Conservation (phyloP, 2,329 filamentous ascomycete species). For the Amphichorda felina region DNA sequence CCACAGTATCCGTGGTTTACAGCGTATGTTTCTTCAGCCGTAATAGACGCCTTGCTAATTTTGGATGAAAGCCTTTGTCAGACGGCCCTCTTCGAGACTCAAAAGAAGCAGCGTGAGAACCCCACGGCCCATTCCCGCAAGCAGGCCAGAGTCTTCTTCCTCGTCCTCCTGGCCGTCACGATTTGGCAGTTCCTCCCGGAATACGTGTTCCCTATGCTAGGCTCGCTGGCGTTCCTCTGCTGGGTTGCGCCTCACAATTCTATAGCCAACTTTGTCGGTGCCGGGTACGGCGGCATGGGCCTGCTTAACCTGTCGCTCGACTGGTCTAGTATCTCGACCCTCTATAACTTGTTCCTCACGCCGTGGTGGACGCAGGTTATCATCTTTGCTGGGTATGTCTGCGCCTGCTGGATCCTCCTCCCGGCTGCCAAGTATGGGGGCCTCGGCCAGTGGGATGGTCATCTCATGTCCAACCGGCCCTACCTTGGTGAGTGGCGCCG, state of each 20-base stretch:
- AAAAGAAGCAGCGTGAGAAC: constrained; percentile 36
- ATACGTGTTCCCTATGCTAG: constrained; percentile 46
- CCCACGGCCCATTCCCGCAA: constrained; percentile 34
- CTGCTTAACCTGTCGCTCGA: constrained; percentile 47
- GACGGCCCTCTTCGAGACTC: constrained; percentile 46
- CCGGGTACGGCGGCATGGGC: constrained; percentile 50
- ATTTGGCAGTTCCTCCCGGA: constrained; percentile 53
- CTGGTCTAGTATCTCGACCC: constrained; percentile 47
- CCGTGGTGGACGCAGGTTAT: constrained; percentile 49
- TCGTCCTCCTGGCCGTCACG: constrained; percentile 35
- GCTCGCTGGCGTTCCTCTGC: constrained; percentile 48
- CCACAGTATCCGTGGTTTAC: constrained; percentile 32
- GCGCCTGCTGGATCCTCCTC: constrained; percentile 45
- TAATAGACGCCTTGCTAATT: constrained; percentile 1
- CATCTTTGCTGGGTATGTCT: constrained; percentile 39
- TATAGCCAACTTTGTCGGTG: constrained; percentile 47
- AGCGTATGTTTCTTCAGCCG: constrained; percentile 17
- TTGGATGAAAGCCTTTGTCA: constrained; percentile 27
- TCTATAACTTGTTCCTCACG: constrained; percentile 38
- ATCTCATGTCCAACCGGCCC: constrained; percentile 46
- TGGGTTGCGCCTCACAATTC: constrained; percentile 49
- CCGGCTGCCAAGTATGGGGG: constrained; percentile 47
- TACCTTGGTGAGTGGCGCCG: constrained; percentile 20
- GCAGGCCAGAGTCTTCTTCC: constrained; percentile 46
- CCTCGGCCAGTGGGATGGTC: constrained; percentile 35